Evolutionary conservation across 2,329 filamentous ascomycete genomes (phyloP), one percentile per base, ranked within the genome.

Genomic region (Ophiostoma sp.): DNA sequence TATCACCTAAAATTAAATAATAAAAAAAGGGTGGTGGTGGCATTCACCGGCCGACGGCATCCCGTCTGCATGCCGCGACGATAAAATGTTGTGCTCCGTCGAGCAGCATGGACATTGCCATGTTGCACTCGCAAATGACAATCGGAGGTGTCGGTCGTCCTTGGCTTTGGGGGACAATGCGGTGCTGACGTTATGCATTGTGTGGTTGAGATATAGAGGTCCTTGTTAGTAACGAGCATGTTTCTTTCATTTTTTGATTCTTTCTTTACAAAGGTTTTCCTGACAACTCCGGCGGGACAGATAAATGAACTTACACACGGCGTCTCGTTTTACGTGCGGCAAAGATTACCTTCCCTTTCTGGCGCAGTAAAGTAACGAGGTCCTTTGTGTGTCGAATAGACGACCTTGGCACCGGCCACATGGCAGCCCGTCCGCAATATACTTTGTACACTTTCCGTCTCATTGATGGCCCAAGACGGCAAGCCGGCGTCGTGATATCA

Each of bases 381-480:
- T 50, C 42, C 64, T 68, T 68, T 68, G 64, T 68, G 25, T 63
- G 19, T 48, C 61, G 42, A 17, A 50, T 68, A 68, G 42, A 68
- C 64, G 25, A 50, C 25, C 64, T 68, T 68, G 64, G 64, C 64
- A 68, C 8, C 64, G 25, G 63, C 64, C 64, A 50, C 61, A 64
- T 64, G 61, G 61, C 61, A 45, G 25, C 39, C 39, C 42, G 39
- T 55, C n/a, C 25, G 25, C 17, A 3, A 59, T 59, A 28, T 59
- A 59, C 59, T 22, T 31, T 66, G 42, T 48, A 42, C 39, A 28
- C 33, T 63, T 59, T 39, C 36, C 36, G n/a, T 63, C 36, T n/a
- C 39, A 45, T 31, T 66, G 39, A 19, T 48, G 59, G 31, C 59
- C 59, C 39, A 48, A 19, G 22, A 19, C 25, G 42, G 64, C 25